These are phyloP conservation scores for Friedmanniomyces endolithicus DNA, from an alignment of 495 filamentous ascomycete species.

Conservation along the genomic window DNA sequence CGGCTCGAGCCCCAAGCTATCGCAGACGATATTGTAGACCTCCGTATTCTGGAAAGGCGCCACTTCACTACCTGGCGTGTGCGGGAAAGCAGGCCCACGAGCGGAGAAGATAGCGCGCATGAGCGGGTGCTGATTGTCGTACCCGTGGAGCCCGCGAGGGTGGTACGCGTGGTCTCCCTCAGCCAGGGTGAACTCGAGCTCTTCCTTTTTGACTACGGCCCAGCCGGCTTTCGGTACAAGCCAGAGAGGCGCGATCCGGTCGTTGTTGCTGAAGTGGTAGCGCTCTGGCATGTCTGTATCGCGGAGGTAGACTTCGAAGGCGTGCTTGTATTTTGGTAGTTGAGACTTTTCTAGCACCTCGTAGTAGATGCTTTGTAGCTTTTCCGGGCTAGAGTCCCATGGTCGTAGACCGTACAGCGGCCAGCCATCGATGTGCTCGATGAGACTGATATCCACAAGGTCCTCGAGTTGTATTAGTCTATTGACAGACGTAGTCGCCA, in stretches of 20 bases:
- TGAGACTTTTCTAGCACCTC: conserved; percentile 37
- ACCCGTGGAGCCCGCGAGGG: conserved; percentile 74
- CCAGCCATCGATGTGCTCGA: conserved; percentile 88
- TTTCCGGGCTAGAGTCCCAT: conserved; percentile 43
- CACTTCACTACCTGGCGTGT: conserved; percentile 64
- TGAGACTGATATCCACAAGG: conserved; percentile 56
- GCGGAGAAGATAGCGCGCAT: conserved; percentile 92
- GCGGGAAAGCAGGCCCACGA: conserved; percentile 76
- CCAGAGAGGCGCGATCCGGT: conserved; percentile 85
- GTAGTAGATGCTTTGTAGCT: conserved; percentile 31
- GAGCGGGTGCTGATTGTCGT: conserved; percentile 76
- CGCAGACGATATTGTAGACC: conserved; percentile 89
- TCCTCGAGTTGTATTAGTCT: conserved; percentile 93
- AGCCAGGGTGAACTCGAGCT: conserved; percentile 57
- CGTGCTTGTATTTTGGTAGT: conserved; percentile 36
- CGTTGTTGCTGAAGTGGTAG: conserved; percentile 75
- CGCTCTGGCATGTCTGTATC: conserved; percentile 74
- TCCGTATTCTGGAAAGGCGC: conserved; percentile 88
- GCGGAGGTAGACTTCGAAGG: conserved; percentile 70
- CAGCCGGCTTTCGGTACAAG: conserved; percentile 82
- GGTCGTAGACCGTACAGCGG: conserved; percentile 79
- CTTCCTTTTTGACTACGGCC: conserved; percentile 68
- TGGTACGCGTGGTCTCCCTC: conserved; percentile 53
- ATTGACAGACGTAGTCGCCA: conserved; percentile 76
- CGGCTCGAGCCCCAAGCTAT: conserved; percentile 57